Conservation (phyloP, 2,329 filamentous ascomycete species). For the Lecanicillium sp. region DNA sequence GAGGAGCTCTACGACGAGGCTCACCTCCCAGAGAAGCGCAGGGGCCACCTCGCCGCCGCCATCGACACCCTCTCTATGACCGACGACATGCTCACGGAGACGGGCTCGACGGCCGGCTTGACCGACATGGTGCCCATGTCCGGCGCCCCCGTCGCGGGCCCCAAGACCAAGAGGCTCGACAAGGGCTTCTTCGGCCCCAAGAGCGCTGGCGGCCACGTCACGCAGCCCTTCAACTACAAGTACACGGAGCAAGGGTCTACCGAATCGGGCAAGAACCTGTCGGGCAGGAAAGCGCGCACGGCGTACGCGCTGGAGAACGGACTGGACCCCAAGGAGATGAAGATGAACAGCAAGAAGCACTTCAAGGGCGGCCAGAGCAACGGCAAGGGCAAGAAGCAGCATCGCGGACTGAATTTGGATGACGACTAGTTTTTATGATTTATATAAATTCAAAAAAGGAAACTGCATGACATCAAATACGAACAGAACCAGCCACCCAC, state of each 20-base stretch:
- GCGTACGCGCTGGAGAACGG: slow-evolving; percentile 81
- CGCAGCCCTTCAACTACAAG: slow-evolving; percentile 81
- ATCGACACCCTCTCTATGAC: slow-evolving; percentile 41
- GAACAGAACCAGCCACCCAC: too few species aligned
- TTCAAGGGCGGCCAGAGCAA: slow-evolving; percentile 72
- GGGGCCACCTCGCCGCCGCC: slow-evolving; percentile 53
- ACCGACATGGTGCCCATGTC: slow-evolving; percentile 39
- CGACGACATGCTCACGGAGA: slow-evolving; percentile 25
- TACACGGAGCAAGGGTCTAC: slow-evolving; percentile 71
- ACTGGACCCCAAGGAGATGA: slow-evolving; percentile 72
- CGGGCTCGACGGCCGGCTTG: slow-evolving; percentile 26
- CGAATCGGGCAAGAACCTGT: slow-evolving; percentile 56
- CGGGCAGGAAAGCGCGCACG: slow-evolving; percentile 73
- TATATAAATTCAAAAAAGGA: background rate
- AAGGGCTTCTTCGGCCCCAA: slow-evolving; percentile 78
- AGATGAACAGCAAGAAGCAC: slow-evolving; percentile 77
- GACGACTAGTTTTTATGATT: slow-evolving; percentile 9
- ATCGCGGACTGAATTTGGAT: slow-evolving; percentile 16
- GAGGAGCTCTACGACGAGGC: slow-evolving; percentile 76
- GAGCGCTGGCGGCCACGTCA: slow-evolving; percentile 59
- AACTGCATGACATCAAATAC: slow-evolving; percentile 1
- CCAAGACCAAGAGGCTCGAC: slow-evolving; percentile 74
- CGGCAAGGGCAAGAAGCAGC: slow-evolving; percentile 45
- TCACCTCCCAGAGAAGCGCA: slow-evolving; percentile 77
- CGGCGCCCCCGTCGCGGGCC: slow-evolving; percentile 49